phyloP scores from a whole-genome alignment of 495 filamentous ascomycete species.

The Penicillium desertorum region DNA sequence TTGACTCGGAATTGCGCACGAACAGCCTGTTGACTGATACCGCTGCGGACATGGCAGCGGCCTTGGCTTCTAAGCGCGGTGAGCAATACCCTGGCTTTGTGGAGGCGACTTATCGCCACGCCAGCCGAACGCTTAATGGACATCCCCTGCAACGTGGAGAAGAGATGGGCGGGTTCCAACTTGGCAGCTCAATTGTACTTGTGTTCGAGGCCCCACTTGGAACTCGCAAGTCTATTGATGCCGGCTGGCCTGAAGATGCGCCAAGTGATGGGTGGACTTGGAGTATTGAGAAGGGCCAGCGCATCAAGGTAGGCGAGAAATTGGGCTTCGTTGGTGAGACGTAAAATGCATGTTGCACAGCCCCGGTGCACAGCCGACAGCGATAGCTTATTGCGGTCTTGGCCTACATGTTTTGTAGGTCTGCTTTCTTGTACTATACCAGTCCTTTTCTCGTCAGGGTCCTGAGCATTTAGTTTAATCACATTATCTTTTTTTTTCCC shows the following conservation, averaged over 20 bases:
- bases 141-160: conserved; percentile 82
- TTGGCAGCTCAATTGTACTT: conserved; percentile 92
- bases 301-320: conserved; percentile 82
- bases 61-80: conserved; percentile 68
- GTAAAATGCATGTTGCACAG: conserved; percentile 8
- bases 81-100: conserved; percentile 83
- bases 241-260: conserved; percentile 56
- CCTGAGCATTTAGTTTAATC: conserved; percentile 3
- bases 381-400: background rate
- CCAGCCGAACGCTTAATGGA: conserved; percentile 74
- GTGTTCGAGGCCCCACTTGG: conserved; percentile 92
- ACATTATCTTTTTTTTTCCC: background rate
- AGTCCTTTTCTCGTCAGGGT: conserved; percentile 10
- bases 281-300: conserved; percentile 80
- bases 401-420: background rate
- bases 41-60: conserved; percentile 76
- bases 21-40: conserved; percentile 91
- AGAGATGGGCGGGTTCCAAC: conserved; percentile 97
- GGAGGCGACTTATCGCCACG: conserved; percentile 83
- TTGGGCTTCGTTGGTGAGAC: conserved; percentile 62
- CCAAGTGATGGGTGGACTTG: conserved; percentile 75
- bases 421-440: conserved; percentile 24
- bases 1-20: conserved; percentile 90
- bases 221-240: conserved; percentile 60
- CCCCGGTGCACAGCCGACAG: conserved; percentile 5